A percentile compares a stretch with the other conserved stretches of the same genome.
phyloP scores from a whole-genome alignment of 108 stramenopile genomes.

The Fragilariopsis cylindrus region DNA sequence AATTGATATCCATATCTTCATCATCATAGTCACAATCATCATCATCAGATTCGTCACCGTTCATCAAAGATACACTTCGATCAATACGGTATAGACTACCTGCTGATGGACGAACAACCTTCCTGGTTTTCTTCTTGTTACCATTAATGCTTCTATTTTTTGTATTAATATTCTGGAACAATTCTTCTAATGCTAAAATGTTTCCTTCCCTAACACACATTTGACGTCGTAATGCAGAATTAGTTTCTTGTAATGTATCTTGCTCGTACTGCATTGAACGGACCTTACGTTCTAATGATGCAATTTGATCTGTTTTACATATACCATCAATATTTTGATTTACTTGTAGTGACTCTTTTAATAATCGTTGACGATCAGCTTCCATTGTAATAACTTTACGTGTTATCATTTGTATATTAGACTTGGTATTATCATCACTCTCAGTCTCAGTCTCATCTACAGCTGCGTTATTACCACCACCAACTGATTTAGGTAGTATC shows the following conservation, averaged over 20 bases:
- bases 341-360: neutral
- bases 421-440: neutral
- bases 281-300: neutral
- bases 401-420: neutral
- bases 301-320: neutral
- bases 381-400: constrained; percentile 9
- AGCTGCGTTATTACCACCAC: neutral
- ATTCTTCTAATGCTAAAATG: constrained; percentile 13
- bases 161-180: constrained; percentile 17
- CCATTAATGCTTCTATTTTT: neutral
- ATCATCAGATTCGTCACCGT: neutral
- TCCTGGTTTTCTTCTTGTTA: neutral
- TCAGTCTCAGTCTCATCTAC: too few relatives aligned
- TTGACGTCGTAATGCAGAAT: neutral
- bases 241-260: neutral
- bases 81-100: neutral
- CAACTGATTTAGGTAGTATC: neutral
- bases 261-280: neutral
- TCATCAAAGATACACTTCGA: neutral
- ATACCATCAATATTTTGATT: neutral
- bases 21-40: neutral
- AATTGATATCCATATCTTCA: neutral
- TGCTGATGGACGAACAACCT: neutral
- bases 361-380: constrained; percentile 8
- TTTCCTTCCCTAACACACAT: constrained; percentile 12